phyloP scores from a whole-genome alignment of 1,284 basidiomycete genomes.

The Sporisorium scitamineum region DNA sequence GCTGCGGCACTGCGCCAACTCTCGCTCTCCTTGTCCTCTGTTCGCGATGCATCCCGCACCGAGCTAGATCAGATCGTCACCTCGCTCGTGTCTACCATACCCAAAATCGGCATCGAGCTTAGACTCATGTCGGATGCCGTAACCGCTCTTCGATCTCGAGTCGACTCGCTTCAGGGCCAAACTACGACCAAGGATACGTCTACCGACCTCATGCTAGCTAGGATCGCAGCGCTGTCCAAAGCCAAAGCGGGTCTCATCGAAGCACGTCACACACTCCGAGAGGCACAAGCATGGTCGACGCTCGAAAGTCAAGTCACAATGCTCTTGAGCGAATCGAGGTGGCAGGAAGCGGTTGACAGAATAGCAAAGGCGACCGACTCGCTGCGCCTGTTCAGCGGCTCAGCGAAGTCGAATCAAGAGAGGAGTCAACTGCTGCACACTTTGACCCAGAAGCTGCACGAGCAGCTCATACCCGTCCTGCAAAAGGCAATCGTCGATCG shows the following conservation, averaged over 20 bases:
- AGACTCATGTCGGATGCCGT: slow-evolving; percentile 43
- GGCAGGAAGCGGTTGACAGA: slow-evolving; percentile 38
- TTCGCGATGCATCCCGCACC: slow-evolving; percentile 29
- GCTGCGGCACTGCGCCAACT: slow-evolving; percentile 28
- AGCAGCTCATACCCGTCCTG: slow-evolving; percentile 30
- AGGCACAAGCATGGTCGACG: slow-evolving; percentile 57
- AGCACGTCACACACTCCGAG: slow-evolving; percentile 48
- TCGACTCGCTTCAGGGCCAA: slow-evolving; percentile 16
- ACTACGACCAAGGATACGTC: slow-evolving; percentile 15
- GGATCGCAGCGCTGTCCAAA: slow-evolving; percentile 32
- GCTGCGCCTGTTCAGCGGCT: slow-evolving; percentile 38
- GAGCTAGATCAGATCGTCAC: slow-evolving; percentile 38
- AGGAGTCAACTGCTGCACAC: slow-evolving; percentile 30
- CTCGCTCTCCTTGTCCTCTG: slow-evolving; percentile 32
- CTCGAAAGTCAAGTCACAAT: slow-evolving; percentile 43
- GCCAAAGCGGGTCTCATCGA: slow-evolving; percentile 35
- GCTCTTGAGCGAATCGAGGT: slow-evolving; percentile 31
- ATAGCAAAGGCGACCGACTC: slow-evolving; percentile 43
- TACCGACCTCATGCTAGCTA: slow-evolving; percentile 26
- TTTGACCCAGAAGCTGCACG: slow-evolving; percentile 29
- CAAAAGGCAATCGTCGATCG: slow-evolving; percentile 21
- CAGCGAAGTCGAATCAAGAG: slow-evolving; percentile 35
- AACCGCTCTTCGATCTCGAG: slow-evolving; percentile 20
- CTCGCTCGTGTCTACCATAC: slow-evolving; percentile 36
- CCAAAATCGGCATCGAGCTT: slow-evolving; percentile 39